phyloP scores from a whole-genome alignment of 2,329 filamentous ascomycete genomes.

The Fusarium virguliforme region DNA sequence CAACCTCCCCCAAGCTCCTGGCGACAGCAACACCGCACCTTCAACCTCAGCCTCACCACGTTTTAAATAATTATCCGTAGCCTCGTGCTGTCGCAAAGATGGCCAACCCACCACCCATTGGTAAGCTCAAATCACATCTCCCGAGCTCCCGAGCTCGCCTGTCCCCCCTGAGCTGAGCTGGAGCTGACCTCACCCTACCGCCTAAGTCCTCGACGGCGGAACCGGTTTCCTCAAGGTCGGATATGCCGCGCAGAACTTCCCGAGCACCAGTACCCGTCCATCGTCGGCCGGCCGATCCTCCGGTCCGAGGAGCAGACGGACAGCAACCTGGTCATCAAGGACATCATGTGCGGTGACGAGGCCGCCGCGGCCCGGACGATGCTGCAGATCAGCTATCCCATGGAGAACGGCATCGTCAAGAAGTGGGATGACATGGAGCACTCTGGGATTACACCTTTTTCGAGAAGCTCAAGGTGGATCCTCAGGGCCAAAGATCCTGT shows the following conservation, averaged over 20 bases:
- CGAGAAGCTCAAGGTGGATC: constrained; percentile 96
- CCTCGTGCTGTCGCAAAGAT: constrained; percentile 58
- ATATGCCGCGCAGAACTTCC: constrained; percentile 99
- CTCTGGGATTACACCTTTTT: constrained; percentile 99
- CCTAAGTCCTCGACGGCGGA: constrained; percentile 97
- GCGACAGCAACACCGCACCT: constrained; percentile 46
- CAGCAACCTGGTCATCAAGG: constrained; percentile 82
- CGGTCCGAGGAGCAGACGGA: constrained; percentile 88
- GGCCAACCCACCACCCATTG: constrained; percentile 70
- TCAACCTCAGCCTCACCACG: constrained; percentile 36
- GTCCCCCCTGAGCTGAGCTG: constrained; percentile 30
- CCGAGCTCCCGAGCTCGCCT: constrained; percentile 33
- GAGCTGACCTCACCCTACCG: constrained; percentile 47
- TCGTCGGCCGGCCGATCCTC: constrained; percentile 97
- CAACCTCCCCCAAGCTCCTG: constrained; percentile 51
- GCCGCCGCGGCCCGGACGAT: constrained; percentile 95
- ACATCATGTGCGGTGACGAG: constrained; percentile 99
- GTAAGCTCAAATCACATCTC: constrained; percentile 57
- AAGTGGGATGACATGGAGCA: constrained; percentile 99
- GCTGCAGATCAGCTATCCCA: constrained; percentile 98
- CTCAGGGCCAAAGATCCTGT: constrained; percentile 95
- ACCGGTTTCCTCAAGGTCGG: constrained; percentile 99
- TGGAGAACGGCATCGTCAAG: constrained; percentile 99
- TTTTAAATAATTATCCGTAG: constrained; percentile 26
- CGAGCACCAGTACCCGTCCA: constrained; percentile 98